Evolutionary conservation across 164 flowering plant genomes (phyloP).

Genomic region (Berberis vulgaris): DNA sequence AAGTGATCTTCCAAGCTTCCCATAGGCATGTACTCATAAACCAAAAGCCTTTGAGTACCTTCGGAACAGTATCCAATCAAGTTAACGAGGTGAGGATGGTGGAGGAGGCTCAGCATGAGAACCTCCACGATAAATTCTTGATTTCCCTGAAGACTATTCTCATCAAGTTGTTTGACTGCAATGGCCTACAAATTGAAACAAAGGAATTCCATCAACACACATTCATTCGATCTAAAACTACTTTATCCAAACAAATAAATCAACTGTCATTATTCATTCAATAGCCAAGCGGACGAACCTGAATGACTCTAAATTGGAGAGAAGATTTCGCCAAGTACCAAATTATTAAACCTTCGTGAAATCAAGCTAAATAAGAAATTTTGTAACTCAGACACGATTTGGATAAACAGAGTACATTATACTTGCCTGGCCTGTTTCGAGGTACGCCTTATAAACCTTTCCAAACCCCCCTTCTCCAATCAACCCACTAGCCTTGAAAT

Average conservation of each 20-base stretch:
- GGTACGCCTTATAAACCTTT: conserved; percentile 63
- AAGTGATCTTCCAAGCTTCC: conserved; percentile 87
- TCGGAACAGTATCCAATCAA: conserved; percentile 77
- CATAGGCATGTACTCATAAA: conserved; percentile 80
- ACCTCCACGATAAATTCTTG: conserved; percentile 88
- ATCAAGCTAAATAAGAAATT: too few species aligned
- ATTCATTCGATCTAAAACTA: too few species aligned
- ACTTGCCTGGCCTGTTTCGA: conserved; percentile 57
- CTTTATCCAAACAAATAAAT: too few species aligned
- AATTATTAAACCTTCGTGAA: too few species aligned
- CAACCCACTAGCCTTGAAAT: conserved; percentile 51
- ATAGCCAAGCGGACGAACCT: too few species aligned
- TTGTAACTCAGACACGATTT: not conserved
- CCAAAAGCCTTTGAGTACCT: conserved; percentile 82
- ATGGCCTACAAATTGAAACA: conserved; percentile 33
- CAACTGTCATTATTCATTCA: too few species aligned
- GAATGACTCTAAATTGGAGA: too few species aligned
- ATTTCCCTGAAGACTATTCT: conserved; percentile 64
- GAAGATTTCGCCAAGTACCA: too few species aligned
- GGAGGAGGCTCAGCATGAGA: conserved; percentile 77
- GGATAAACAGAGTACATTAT: not conserved
- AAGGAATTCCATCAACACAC: not conserved
- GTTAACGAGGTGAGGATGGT: conserved; percentile 77
- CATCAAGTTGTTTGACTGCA: conserved; percentile 60
- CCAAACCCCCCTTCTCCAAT: conserved; percentile 93